Base-by-base conservation (phyloP, 495 filamentous ascomycete species). In the Xylaria acuta region DNA sequence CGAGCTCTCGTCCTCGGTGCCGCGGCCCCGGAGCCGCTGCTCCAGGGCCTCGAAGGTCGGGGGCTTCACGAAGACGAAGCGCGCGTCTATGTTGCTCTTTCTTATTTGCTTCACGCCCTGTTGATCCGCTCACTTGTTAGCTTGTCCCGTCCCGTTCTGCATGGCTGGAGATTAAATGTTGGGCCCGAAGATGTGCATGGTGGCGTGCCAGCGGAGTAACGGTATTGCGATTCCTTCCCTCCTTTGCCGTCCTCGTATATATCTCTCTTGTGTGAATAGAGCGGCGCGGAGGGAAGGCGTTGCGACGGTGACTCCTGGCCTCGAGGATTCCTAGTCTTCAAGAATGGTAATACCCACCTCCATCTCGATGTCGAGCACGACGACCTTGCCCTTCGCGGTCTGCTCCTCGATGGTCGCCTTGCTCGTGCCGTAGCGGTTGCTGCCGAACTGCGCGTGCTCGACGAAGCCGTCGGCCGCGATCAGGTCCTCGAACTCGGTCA, bases 81-180 rank as follows among this genome's bases (percentile, higher is more conserved):
- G 90, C 16, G 95, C 92, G 70, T 90, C 85, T 75, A 97, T 86
- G 78, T 89, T 84, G 63, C 91, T 90, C 18, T 87, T 87, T 78
- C 93, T 93, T 71, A 99, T 93, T 84, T 98, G 96, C 83, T 98
- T 98, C 59, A 98, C 95, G 38, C 95, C 96, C 91, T 86, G 64
- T 68, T 63, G n/a, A n/a, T n/a, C 65, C 64, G 22, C 47, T 14
- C 20, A 16, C 41, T 74, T 67, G 74, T 74, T 27, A 64, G 64
- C 56, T 60, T 34, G 11, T 43, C 34, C 36, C 0, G 14, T 54
- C 59, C 43, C 16, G 3, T 54, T 8, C 4, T 32, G 20, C 25
- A 45, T 47, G 11, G 47, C 1, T 34, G 3, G 27, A 38, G 30
- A 43, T 18, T 18, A n/a, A 30, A 14, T 34, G 12, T 34, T 3